Base-by-base conservation (phyloP, 305 asterid genomes). In the Fraxinus latifolia region DNA sequence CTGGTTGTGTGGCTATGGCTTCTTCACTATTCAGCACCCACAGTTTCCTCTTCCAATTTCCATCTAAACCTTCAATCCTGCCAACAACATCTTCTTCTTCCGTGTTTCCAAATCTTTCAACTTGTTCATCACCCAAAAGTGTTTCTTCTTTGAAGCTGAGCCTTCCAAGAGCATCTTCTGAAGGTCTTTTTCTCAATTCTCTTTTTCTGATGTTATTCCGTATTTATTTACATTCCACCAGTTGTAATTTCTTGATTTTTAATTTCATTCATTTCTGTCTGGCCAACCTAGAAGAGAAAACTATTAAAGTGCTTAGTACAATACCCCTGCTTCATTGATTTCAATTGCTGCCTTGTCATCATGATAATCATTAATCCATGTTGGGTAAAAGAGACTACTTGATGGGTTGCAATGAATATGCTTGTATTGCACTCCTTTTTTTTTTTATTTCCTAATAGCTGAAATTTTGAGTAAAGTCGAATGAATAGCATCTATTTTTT, bases 101-200 rank as follows among this genome's bases (percentile, higher is more conserved):
- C 17, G 65, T 36, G 3, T 84, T 81, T 39, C 81, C 82, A 15
- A 73, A 79, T 73, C 29, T 79, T 76, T 62, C 87, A 12, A 15
- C 72, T 62, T 36, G 74, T 81, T 32, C 79, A 27, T 84, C 91
- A 1, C 17, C 79, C n/a, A 82, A 65, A 88, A 58, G 53, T 25
- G 68, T 84, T 78, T 85, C 86, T 37, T 79, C 17, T 27, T 79
- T 76, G 58, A 78, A 79, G 71, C 84, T 42, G 79, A 11, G 62
- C 53, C 81, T 79, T 79, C 75, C 89, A 78, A 83, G 86, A 84
- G 91, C 91, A 82, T 77, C 90, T 79, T 83, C 95, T 83, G 86
- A 90, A 84, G 95, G 95, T 91, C 65, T 19, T 82, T 74, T 86
- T 82, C 74, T 78, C 60, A 36, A 15, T 62, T 72, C 21, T 5